Conservation (phyloP, 2,329 filamentous ascomycete species). For the Monosporascus sp. region DNA sequence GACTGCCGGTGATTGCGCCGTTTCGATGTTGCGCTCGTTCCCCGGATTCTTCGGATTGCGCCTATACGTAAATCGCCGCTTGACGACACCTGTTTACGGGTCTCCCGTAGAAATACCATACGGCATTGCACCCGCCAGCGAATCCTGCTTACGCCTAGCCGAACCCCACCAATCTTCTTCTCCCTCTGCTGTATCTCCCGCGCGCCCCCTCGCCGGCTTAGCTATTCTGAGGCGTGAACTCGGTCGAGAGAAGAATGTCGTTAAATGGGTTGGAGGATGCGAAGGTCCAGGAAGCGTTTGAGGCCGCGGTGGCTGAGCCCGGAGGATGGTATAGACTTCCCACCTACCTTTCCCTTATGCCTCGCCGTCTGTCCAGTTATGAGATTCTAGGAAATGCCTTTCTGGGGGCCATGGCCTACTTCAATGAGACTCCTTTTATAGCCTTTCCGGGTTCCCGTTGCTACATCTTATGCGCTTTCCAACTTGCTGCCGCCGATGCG, state of each 20-base stretch:
- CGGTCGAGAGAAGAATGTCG: conserved; percentile 60
- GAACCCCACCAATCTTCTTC: no score
- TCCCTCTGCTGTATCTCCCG: no score
- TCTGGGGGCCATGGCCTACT: no score
- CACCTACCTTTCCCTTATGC: neutral
- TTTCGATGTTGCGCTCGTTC: neutral
- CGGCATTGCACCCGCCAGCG: neutral
- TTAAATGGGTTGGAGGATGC: conserved; percentile 87
- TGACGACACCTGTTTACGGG: neutral
- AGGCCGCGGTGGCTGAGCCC: conserved; percentile 71
- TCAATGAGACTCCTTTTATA: no score
- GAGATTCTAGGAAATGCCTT: no score
- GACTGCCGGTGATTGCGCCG: neutral
- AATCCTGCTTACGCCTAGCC: neutral
- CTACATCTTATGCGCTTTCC: no score
- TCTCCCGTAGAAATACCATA: neutral
- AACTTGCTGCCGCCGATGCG: no score
- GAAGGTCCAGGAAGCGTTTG: conserved; percentile 79
- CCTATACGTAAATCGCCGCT: neutral
- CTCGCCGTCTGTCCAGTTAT: no score
- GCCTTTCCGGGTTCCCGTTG: no score
- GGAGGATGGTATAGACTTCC: conserved; percentile 78
- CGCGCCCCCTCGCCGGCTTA: no score
- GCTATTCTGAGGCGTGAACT: no score
- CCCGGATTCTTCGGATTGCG: neutral